Base-by-base conservation (phyloP, 805 yeast species). In the Hanseniaspora pseudoguilliermondii region DNA sequence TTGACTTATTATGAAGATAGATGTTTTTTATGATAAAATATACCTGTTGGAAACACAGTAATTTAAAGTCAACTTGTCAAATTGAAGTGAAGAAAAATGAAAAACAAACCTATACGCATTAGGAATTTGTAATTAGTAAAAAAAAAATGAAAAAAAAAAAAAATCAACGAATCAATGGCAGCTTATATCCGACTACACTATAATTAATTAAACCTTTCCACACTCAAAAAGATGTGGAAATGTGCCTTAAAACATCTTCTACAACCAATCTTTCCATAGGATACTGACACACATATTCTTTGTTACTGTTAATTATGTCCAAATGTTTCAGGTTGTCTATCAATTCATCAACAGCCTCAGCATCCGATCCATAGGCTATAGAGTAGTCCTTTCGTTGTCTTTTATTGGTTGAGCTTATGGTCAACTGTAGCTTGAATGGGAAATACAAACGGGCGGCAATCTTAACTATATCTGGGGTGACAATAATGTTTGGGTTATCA, bases 381-480 rank as follows among this genome's bases (percentile, higher is more conserved):
- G 78, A 68, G 1, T 78, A 73, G 59, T 79, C 83, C 35, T 73
- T 71, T 15, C 21, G 13, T 23, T 5, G 47, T 64, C 64, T 0
- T 77, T 11, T 65, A 57, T 15, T 73, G 49, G 16, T 65, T 62
- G 13, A 78, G 62, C 25, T 72, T 66, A 41, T 41, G 10, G 54
- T 48, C 29, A 55, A 20, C 27, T 42, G 49, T 15, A 55, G n/a
- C 20, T 55, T 55, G 27, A 75, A 64, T 1, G 85, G 84, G 49
- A 80, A 69, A 36, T 77, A 64, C 62, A 75, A 73, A 32, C 66
- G 63, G 2, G 78, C 74, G 0, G 83, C 81, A 38, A 69, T 54
- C 43, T 76, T 74, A 8, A 80, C 78, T 57, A 77, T 66, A 10
- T 73, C 66, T 0, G 87, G 86, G 0, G 81, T 73, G 1, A 77